These are phyloP conservation scores for Penicillium arizonense DNA, from an alignment of 495 filamentous ascomycete species.

Conservation along the genomic window DNA sequence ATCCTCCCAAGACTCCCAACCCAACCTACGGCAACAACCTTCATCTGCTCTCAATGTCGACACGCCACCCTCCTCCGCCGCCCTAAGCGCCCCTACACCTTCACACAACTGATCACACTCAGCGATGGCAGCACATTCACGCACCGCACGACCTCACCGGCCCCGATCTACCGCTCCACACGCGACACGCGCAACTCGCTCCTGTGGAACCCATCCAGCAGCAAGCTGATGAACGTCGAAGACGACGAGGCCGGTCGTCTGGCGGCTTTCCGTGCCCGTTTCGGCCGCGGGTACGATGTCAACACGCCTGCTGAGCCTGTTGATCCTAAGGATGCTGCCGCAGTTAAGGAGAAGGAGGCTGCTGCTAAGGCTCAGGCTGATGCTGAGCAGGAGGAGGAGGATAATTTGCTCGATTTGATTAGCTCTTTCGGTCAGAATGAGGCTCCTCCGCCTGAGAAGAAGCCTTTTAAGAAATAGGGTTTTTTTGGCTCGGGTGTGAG, in stretches of 20 bases:
- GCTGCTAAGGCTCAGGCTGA: constrained; percentile 30
- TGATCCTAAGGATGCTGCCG: constrained; percentile 21
- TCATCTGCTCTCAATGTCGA: constrained; percentile 56
- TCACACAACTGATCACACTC: constrained; percentile 93
- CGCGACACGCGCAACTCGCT: constrained; percentile 87
- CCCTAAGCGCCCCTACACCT: constrained; percentile 87
- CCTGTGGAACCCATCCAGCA: constrained; percentile 83
- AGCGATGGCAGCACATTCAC: constrained; percentile 89
- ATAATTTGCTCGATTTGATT: constrained; percentile 70
- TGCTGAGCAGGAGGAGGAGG: constrained; percentile 45
- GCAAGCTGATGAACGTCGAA: constrained; percentile 80
- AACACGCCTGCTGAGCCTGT: constrained; percentile 31
- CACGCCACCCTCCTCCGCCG: constrained; percentile 87
- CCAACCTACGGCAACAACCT: constrained; percentile 32
- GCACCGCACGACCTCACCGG: constrained; percentile 82
- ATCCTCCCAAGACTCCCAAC: constrained; percentile 25
- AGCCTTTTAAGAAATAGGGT: constrained; percentile 13
- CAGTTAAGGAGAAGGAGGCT: constrained; percentile 30
- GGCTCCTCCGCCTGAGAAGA: constrained; percentile 29
- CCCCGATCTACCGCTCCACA: constrained; percentile 68
- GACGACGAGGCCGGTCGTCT: constrained; percentile 93
- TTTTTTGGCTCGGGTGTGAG: background rate
- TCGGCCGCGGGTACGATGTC: constrained; percentile 80
- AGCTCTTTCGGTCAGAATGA: constrained; percentile 55
- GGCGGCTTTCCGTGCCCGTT: constrained; percentile 77